Base-by-base conservation (phyloP, 495 filamentous ascomycete genomes). In the Talaromyces liani region DNA sequence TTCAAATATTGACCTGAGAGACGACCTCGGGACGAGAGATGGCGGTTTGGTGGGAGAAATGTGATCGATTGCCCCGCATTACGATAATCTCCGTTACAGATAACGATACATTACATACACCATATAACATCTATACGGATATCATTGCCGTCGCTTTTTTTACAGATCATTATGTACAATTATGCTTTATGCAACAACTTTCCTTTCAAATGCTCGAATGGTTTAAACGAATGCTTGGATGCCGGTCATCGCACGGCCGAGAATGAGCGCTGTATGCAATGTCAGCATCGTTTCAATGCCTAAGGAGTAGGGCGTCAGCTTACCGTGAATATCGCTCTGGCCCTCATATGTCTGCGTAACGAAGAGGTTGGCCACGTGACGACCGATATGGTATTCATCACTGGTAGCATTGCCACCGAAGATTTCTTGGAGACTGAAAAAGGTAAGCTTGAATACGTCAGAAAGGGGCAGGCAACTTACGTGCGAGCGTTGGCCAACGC, bases 321-420 rank as follows among this genome's bases (percentile, higher is more conserved):
- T 77, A 94, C 91, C 82, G 72, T 97, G 93, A 67, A 97, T 97
- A 77, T 98, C 93, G 66, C 91, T 96, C 73, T 97, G 93, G 7
- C 93, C 93, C 77, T 97, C 94, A 66, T 98, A 98, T 1, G 93
- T 98, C 73, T 97, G 93, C 53, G 93, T 96, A 60, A 98, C 95
- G 73, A 96, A 98, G 64, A 98, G 72, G 72, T 98, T 98, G 51
- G 94, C 89, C 33, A 97, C 94, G 80, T 98, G 95, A 67, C 94
- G 85, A 39, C 90, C 94, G 69, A 98, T 97, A 33, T 84, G 84
- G 71, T 98, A 98, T 77, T 98, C 94, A 69, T 98, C 95, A 67
- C 91, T 96, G 49, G 93, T 90, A 16, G 95, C 95, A 71, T 98
- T 98, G 10, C 94, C 94, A 39, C 94, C 94, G 77, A 98, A 97